Conservation (phyloP, 345 rosid species). For the Euphorbia pulcherrima region DNA sequence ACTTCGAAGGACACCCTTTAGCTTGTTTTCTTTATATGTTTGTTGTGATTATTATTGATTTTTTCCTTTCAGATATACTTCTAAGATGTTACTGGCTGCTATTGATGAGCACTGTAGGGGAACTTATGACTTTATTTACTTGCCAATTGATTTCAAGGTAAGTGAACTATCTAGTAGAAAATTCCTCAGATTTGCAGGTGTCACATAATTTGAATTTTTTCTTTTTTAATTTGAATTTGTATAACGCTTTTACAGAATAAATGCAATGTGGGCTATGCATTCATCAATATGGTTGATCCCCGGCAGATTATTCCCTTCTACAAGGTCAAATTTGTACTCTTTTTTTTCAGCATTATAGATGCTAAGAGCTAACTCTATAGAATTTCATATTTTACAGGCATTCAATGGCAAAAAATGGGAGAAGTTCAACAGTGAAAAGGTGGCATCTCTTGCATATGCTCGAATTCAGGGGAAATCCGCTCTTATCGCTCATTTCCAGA, state of each 20-base stretch:
- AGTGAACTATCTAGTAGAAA: slow-evolving; percentile 12
- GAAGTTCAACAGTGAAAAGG: slow-evolving; percentile 86
- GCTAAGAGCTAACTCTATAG: neutral
- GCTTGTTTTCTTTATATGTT: neutral
- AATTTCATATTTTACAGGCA: slow-evolving; percentile 40
- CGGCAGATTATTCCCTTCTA: slow-evolving; percentile 63
- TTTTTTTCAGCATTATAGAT: neutral
- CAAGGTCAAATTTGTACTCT: slow-evolving; percentile 16
- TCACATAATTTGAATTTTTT: neutral
- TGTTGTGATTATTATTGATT: neutral
- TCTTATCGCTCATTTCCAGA: slow-evolving; percentile 88
- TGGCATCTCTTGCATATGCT: slow-evolving; percentile 82
- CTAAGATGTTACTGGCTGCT: slow-evolving; percentile 73
- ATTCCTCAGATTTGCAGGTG: neutral
- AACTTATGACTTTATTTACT: slow-evolving; percentile 60
- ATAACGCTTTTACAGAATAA: slow-evolving; percentile 52
- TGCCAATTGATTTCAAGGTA: slow-evolving; percentile 76
- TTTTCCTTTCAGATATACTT: slow-evolving; percentile 48
- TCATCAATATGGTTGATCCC: slow-evolving; percentile 80
- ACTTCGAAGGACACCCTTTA: neutral
- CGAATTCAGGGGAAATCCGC: slow-evolving; percentile 84
- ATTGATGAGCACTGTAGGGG: slow-evolving; percentile 65
- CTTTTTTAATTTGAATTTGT: neutral
- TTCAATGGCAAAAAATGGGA: slow-evolving; percentile 91
- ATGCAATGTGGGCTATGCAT: slow-evolving; percentile 92